These are phyloP conservation scores for Canariomyces notabilis DNA, from an alignment of 2,329 filamentous ascomycete species.

Conservation along the genomic window DNA sequence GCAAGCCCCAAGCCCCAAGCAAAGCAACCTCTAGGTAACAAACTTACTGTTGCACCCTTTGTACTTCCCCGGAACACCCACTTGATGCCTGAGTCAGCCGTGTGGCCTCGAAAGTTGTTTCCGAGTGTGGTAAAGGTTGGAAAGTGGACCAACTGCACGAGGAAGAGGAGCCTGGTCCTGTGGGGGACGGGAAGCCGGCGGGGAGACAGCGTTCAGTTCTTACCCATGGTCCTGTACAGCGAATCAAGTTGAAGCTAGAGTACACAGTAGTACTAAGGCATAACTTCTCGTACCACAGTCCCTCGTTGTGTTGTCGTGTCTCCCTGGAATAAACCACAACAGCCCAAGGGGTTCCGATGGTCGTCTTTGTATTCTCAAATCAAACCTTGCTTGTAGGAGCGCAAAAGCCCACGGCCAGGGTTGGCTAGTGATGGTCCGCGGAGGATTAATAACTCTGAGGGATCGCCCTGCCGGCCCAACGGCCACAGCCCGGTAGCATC, in stretches of 20 bases:
- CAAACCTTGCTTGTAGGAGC: too few species aligned
- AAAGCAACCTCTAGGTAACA: background rate
- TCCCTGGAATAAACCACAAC: background rate
- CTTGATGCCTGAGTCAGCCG: constrained; percentile 24
- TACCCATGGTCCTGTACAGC: constrained; percentile 1
- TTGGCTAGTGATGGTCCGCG: too few species aligned
- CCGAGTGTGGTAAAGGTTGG: background rate
- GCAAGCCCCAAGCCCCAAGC: background rate
- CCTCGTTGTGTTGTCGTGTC: background rate
- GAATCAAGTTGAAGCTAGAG: background rate
- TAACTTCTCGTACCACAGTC: background rate
- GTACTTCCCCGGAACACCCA: constrained; percentile 59
- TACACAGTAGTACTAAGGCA: too few species aligned
- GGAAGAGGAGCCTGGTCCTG: background rate
- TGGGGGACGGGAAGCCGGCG: background rate
- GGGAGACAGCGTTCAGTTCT: background rate
- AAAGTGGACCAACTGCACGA: background rate
- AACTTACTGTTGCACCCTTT: constrained; percentile 51
- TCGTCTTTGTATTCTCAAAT: background rate
- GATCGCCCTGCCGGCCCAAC: background rate
- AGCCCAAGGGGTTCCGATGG: background rate
- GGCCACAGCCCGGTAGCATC: background rate
- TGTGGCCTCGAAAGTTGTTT: constrained; percentile 1
- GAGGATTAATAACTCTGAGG: too few species aligned
- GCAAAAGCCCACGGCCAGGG: too few species aligned